Evolutionary conservation across 31 red algal genomes (phyloP).

Genomic region (Porphyra umbilicalis): DNA sequence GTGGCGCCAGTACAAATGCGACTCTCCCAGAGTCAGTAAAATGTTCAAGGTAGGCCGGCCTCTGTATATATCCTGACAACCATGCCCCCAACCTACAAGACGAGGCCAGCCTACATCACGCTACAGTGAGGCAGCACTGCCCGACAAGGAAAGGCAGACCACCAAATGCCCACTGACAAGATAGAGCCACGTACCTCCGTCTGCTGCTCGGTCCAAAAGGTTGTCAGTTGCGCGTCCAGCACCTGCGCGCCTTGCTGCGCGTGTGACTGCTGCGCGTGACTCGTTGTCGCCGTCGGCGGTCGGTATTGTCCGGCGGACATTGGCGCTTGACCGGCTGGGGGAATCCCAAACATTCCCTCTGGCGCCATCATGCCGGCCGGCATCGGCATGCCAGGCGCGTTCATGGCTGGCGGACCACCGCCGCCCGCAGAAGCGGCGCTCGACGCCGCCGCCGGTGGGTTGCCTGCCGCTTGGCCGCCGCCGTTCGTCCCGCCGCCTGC

Average conservation of each 20-base stretch:
- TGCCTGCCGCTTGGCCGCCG: not conserved
- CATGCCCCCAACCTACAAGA: no score
- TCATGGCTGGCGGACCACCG: not conserved
- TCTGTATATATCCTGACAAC: no score
- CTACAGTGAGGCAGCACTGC: no score
- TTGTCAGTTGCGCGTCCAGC: not conserved
- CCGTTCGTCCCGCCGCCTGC: not conserved
- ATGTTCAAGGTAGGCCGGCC: no score
- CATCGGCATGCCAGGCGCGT: not conserved
- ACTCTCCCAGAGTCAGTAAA: no score
- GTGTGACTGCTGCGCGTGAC: not conserved
- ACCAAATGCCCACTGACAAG: not conserved
- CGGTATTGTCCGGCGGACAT: not conserved
- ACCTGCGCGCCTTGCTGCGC: not conserved
- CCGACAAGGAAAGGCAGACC: no score
- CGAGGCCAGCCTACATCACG: no score
- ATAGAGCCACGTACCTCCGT: not conserved
- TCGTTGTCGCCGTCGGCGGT: not conserved
- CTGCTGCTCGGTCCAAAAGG: constrained; percentile 1
- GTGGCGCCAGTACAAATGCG: no score
- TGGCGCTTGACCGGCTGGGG: not conserved
- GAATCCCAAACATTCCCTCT: not conserved
- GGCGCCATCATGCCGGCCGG: not conserved
- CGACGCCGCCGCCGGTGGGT: not conserved
- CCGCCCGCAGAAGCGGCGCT: not conserved